Percentiles rank a stretch among this genome's conserved stretches.
phyloP scores from a whole-genome alignment of 345 rosid genomes.

The Acer saccharum region DNA sequence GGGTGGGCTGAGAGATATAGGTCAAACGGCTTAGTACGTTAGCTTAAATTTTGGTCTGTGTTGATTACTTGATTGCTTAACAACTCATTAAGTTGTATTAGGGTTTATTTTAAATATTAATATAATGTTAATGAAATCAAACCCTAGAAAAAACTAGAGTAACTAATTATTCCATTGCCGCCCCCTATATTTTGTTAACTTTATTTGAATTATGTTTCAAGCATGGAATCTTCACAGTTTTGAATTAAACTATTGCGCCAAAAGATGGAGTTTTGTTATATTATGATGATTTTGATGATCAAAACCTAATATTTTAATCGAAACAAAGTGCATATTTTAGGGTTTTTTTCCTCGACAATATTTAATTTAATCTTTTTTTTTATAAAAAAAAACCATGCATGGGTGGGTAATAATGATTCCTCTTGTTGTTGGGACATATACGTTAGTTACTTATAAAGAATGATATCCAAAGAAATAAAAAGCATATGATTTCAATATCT shows the following conservation, averaged over 20 bases:
- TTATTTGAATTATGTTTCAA: constrained; percentile 8
- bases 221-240: constrained; percentile 7
- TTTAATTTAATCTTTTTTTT: background rate
- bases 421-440: background rate
- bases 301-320: background rate
- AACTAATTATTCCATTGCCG: constrained; percentile 7
- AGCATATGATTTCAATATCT: background rate
- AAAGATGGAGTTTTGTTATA: background rate
- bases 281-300: background rate
- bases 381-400: background rate
- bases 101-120: background rate
- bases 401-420: background rate
- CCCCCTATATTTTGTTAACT: background rate
- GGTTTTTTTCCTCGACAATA: background rate
- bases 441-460: background rate
- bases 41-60: background rate
- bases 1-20: too few species aligned
- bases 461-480: background rate
- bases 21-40: background rate
- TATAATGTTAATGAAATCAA: background rate
- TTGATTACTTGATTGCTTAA: background rate
- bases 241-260: background rate
- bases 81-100: background rate
- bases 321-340: background rate
- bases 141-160: constrained; percentile 6